These are phyloP conservation scores for Trichoderma koningiopsis DNA, from an alignment of 2,329 filamentous ascomycete genomes.

Conservation along the genomic window DNA sequence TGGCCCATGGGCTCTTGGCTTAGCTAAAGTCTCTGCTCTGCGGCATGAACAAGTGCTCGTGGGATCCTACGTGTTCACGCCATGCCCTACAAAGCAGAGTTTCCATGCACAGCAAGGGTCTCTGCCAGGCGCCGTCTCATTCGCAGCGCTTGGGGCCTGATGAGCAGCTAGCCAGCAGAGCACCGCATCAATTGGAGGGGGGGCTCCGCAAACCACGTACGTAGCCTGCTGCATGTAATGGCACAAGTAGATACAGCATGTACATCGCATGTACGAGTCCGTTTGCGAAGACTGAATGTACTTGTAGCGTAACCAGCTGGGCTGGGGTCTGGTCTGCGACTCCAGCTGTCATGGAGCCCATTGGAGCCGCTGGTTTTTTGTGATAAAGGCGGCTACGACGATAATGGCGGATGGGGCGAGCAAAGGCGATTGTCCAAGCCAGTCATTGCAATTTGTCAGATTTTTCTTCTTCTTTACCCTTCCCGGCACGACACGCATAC, in stretches of 20 bases:
- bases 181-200: background rate
- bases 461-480: background rate
- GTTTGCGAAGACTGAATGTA: background rate
- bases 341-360: conserved; percentile 23
- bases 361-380: conserved; percentile 11
- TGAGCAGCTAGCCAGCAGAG: conserved; percentile 9
- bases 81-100: conserved; percentile 5
- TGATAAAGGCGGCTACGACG: conserved; percentile 18
- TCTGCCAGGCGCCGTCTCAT: background rate
- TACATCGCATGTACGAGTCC: background rate
- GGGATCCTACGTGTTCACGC: conserved; percentile 24
- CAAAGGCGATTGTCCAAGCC: background rate
- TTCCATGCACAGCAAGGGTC: conserved; percentile 2
- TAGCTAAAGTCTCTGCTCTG: background rate
- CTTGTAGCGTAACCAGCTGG: conserved; percentile 8
- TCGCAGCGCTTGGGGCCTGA: conserved; percentile 10
- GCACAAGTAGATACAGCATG: background rate
- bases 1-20: background rate
- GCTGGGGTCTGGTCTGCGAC: conserved; percentile 6
- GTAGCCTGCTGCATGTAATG: background rate
- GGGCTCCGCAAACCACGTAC: background rate
- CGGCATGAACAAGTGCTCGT: background rate
- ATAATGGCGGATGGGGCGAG: conserved; percentile 6
- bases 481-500: background rate
- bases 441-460: background rate